A percentile compares a stretch with the other conserved stretches of the same genome.
Evolutionary conservation across 441 rosid genomes (phyloP).

Genomic region (Omphalea diandra): DNA sequence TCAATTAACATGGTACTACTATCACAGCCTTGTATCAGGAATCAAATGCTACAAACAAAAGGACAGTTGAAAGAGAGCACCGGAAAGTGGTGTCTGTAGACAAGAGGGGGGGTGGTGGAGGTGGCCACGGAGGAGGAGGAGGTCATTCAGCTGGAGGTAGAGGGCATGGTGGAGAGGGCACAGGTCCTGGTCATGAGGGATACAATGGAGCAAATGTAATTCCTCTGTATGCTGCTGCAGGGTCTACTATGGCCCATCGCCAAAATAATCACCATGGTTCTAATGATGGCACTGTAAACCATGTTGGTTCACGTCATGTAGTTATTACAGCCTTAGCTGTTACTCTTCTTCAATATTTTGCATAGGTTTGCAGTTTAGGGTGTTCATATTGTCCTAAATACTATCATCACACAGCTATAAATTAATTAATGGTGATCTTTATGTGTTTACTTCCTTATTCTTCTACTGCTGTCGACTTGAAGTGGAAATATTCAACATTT

Average conservation of each 20-base stretch:
- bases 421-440: too few relatives aligned
- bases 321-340: neutral
- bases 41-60: neutral
- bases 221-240: conserved; percentile 1
- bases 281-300: neutral
- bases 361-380: neutral
- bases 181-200: neutral
- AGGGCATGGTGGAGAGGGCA: neutral
- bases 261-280: neutral
- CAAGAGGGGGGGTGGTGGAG: neutral
- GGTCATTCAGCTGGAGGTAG: neutral
- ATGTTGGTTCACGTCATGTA: neutral
- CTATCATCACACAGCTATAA: neutral
- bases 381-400: neutral
- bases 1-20: neutral
- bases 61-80: too few relatives aligned
- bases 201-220: neutral
- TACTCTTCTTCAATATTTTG: neutral
- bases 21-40: neutral
- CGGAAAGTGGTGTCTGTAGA: neutral
- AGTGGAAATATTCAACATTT: too few relatives aligned
- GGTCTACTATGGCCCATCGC: neutral
- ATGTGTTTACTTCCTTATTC: too few relatives aligned
- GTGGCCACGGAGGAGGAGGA: neutral
- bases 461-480: too few relatives aligned